Evolutionary conservation across 108 stramenopile genomes (phyloP).

Genomic region (Tribonema minus): DNA sequence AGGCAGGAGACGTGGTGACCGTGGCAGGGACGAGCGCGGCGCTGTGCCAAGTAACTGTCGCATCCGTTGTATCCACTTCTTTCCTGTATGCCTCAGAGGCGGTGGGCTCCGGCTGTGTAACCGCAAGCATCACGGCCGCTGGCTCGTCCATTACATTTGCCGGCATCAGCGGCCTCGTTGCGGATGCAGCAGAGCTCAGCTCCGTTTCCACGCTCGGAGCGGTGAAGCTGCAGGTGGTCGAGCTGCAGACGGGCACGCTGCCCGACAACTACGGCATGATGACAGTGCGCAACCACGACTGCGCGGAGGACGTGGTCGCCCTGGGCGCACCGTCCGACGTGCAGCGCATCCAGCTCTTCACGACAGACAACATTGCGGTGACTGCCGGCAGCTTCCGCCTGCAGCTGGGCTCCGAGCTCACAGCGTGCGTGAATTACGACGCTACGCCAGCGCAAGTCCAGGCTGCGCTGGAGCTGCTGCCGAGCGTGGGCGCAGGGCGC

Average conservation of each 20-base stretch:
- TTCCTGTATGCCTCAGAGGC: too few relatives aligned
- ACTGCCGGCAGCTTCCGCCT: conserved; percentile 14
- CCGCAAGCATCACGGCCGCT: too few relatives aligned
- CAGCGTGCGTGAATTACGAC: conserved; percentile 26
- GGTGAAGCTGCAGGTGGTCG: conserved; percentile 1
- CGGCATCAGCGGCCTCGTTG: conserved; percentile 5
- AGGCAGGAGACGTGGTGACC: too few relatives aligned
- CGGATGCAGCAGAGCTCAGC: conserved; percentile 4
- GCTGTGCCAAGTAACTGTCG: too few relatives aligned
- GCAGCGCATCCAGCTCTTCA: conserved; percentile 17
- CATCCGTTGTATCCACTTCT: too few relatives aligned
- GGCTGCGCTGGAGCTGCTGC: conserved; percentile 9
- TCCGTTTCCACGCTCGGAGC: conserved; percentile 13
- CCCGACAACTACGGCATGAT: conserved; percentile 25
- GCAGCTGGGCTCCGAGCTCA: conserved; percentile 19
- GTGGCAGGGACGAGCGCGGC: too few relatives aligned
- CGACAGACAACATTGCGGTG: background rate
- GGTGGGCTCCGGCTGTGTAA: too few relatives aligned
- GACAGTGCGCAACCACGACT: background rate
- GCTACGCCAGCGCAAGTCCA: conserved; percentile 30
- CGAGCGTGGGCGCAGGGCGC: conserved; percentile 21
- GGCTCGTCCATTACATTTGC: too few relatives aligned
- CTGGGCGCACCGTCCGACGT: conserved; percentile 29
- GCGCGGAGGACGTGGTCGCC: background rate
- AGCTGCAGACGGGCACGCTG: conserved; percentile 15